Base-by-base conservation (phyloP, 164 flowering plant genomes). In the Piper longum region DNA sequence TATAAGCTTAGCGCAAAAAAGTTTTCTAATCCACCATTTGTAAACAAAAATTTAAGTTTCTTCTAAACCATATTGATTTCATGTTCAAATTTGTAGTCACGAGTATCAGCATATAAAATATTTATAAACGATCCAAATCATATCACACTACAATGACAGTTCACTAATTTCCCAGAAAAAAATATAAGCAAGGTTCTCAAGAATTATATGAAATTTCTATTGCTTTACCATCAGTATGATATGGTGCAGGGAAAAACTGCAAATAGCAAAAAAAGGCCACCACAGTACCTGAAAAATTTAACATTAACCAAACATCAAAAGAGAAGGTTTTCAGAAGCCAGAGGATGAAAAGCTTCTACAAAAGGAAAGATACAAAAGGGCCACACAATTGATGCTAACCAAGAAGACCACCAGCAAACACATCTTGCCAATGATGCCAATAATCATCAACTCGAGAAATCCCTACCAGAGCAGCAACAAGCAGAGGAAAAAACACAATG, bases 391-490 rank as follows among this genome's bases (percentile, higher is more conserved):
- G 36, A 6, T 41, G 75, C 79, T 39, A 41, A 87, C 97, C 97
- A 76, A 90, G 14, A 60, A 90, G 59, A 19, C 84, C 92, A 19
- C 90, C 95, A 54, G 89, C 87, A 69, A 90, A 87, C 13, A 90
- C 95, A 69, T 87, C 97, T 70, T 86, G 87, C 97, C 95, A 90
- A 70, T 88, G 91, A 68, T 90, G 97, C 95, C 97, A 88, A 65
- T 90, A 86, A 71, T 88, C 95, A 74, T 83, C 86, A 18, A 90
- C 92, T 40, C 97, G 84, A 60, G 97, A 90, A 54, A 90, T 40
- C 14, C 74, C 97, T 65, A 87, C 88, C 43, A 89, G 81, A 60
- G 83, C 70, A 40, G 96, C 98, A 42, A 48, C 67, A 14, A 92
- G 88, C 0, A 87, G 71, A 26, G 96, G 96, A 69, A 81, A 77